Evolutionary conservation across 441 rosid species (phyloP), one percentile per base, ranked within the genome.

Genomic region (Populus trichocarpa): DNA sequence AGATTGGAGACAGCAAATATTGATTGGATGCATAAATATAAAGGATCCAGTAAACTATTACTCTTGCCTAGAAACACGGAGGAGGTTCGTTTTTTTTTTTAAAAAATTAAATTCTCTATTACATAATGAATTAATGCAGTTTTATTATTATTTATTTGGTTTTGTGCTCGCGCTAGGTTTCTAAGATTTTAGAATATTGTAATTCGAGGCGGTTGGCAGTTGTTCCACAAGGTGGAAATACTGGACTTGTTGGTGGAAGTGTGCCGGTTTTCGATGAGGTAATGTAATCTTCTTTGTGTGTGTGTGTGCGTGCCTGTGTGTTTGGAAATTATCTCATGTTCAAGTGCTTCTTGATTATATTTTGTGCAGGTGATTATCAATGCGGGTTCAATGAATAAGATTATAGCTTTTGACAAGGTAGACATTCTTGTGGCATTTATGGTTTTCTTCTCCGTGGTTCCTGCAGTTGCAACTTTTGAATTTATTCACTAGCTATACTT

Each of bases 201-300:
- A 91, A 94, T 85, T 90, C 91, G 6, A 89, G 97, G 80, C 75
- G 81, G 81, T 86, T 96, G 84, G 90, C 97, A 79, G 97, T 94
- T 82, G 99, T 92, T 90, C 99, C 99, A 38, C 98, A 94, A 86
- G 98, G 97, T 30, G 99, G 98, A 81, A 94, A 96, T 77, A 94
- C 97, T 53, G 93, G 99, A 77, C 97, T 94, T 83, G 99, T 94
- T 40, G 99, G 99, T 69, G 99, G 98, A 81, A 94, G 97, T 86
- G 97, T 96, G 35, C 98, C 99, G 61, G 97, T 93, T 73, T 94
- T 91, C 85, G 97, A 96, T 57, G 98, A 96, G 99, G 99, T 96
- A 80, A 78, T 75, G 32, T 35, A 13, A 38, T 22, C 7, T 59
- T 35, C 28, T 70, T 40, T 46, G 0, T 46, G 0, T 14, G 18